Evolutionary conservation across 225 moss, liverwort and hornwort genomes (phyloP).

Genomic region (Polytrichum formosum): DNA sequence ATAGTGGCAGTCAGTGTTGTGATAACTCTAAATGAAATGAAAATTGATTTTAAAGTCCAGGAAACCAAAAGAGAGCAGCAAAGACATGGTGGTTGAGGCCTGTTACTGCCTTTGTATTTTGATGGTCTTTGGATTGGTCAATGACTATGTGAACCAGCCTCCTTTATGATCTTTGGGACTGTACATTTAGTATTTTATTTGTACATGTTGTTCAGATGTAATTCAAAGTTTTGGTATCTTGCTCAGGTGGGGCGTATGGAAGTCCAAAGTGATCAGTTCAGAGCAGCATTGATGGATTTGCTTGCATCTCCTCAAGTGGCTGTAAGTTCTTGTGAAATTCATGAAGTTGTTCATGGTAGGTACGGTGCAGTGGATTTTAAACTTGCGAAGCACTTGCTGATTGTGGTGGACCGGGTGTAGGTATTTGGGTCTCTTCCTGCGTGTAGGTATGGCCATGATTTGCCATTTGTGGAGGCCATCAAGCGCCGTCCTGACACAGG

Average conservation of each 20-base stretch:
- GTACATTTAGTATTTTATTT: too few species aligned
- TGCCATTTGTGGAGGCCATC: slow-evolving; percentile 82
- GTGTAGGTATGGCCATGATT: slow-evolving; percentile 75
- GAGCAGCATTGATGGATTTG: slow-evolving; percentile 61
- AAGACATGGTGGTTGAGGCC: too few species aligned
- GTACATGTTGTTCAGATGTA: too few species aligned
- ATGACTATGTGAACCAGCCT: too few species aligned
- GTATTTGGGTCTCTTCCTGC: slow-evolving; percentile 85
- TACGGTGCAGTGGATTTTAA: not conserved
- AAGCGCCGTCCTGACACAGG: slow-evolving; percentile 76
- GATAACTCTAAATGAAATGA: too few species aligned
- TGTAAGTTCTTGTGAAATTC: slow-evolving; percentile 15
- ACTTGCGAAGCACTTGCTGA: not conserved
- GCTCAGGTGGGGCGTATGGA: slow-evolving; percentile 74
- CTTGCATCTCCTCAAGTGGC: slow-evolving; percentile 75
- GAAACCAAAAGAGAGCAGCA: too few species aligned
- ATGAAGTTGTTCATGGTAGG: not conserved
- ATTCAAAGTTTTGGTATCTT: not conserved
- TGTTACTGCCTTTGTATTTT: too few species aligned
- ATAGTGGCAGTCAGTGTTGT: too few species aligned
- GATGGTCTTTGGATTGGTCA: too few species aligned
- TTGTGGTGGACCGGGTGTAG: slow-evolving; percentile 15
- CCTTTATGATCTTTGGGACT: too few species aligned
- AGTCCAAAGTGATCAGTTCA: slow-evolving; percentile 73
- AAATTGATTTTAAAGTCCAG: too few species aligned